Conservation (phyloP, 2,329 filamentous ascomycete species). For the Beauveria caledonica region DNA sequence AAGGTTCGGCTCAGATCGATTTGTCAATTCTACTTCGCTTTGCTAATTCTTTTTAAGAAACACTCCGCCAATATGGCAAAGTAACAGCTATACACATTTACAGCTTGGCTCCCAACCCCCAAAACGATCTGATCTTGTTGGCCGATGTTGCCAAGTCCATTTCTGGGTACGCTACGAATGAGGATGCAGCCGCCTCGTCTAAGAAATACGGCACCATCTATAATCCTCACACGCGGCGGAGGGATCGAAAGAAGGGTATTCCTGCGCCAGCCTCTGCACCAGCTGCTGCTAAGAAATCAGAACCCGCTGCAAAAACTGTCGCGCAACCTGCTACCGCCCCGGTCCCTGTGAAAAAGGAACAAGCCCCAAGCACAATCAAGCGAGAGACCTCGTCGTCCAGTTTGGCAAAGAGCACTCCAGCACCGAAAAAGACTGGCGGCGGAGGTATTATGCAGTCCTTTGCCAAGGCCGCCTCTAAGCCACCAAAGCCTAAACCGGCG, state of each 20-base stretch:
- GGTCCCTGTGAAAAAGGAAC: not conserved
- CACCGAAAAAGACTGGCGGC: slow-evolving; percentile 50
- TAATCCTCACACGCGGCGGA: slow-evolving; percentile 57
- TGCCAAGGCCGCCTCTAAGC: slow-evolving; percentile 46
- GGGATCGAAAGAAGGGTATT: slow-evolving; percentile 32
- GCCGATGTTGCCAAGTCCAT: slow-evolving; percentile 61
- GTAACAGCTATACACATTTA: slow-evolving; percentile 80
- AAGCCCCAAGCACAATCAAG: slow-evolving; percentile 12
- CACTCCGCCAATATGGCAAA: slow-evolving; percentile 60
- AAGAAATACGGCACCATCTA: slow-evolving; percentile 65
- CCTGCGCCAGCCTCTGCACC: slow-evolving; percentile 17
- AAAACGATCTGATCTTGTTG: slow-evolving; percentile 63
- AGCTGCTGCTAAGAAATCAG: slow-evolving; percentile 24
- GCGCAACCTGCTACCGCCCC: slow-evolving; percentile 14
- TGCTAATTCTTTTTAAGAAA: slow-evolving; percentile 9
- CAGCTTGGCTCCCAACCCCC: slow-evolving; percentile 63
- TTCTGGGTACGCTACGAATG: slow-evolving; percentile 42
- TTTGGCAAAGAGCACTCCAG: slow-evolving; percentile 22
- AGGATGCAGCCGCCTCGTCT: slow-evolving; percentile 51
- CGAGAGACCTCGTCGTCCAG: slow-evolving; percentile 20
- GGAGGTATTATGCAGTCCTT: slow-evolving; percentile 70
- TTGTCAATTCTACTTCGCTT: not conserved
- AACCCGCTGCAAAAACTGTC: slow-evolving; percentile 16
- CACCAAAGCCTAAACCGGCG: slow-evolving; percentile 41
- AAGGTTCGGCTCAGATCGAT: slow-evolving; percentile 38